phyloP scores from a whole-genome alignment of 2,329 filamentous ascomycete genomes.

The Botrytis hyacinthi region DNA sequence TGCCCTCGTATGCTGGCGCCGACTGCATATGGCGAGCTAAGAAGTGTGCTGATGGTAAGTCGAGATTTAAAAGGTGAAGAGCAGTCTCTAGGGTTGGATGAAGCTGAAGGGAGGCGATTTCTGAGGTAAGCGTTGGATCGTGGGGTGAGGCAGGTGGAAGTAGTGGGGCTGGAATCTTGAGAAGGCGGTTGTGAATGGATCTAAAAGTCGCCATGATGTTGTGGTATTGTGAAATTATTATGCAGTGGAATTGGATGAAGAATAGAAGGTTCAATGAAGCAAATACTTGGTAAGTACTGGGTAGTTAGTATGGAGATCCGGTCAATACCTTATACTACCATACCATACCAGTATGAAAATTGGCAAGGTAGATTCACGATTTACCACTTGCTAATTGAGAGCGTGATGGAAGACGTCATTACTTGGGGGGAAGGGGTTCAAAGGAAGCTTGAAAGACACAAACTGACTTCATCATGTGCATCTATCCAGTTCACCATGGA shows the following conservation, averaged over 20 bases:
- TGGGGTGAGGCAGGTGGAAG: constrained; percentile 30
- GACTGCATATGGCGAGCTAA: constrained; percentile 52
- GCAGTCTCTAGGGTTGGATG: constrained; percentile 51
- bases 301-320: neutral
- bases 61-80: constrained; percentile 51
- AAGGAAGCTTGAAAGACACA: neutral
- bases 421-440: too few relatives aligned
- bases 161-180: constrained; percentile 29
- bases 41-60: constrained; percentile 51
- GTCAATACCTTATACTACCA: neutral
- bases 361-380: neutral
- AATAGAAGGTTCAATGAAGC: neutral
- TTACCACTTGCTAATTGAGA: neutral
- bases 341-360: neutral
- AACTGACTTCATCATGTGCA: neutral
- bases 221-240: neutral
- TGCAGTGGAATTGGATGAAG: neutral
- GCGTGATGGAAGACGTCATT: neutral
- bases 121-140: constrained; percentile 27
- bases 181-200: constrained; percentile 11
- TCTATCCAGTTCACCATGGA: neutral
- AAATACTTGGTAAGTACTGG: neutral
- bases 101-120: constrained; percentile 39
- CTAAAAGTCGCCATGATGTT: constrained; percentile 13
- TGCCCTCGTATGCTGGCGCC: constrained; percentile 48